Evolutionary conservation across 305 asterid genomes (phyloP), one percentile per base, ranked within the genome.

Genomic region (Fraxinus floribunda): DNA sequence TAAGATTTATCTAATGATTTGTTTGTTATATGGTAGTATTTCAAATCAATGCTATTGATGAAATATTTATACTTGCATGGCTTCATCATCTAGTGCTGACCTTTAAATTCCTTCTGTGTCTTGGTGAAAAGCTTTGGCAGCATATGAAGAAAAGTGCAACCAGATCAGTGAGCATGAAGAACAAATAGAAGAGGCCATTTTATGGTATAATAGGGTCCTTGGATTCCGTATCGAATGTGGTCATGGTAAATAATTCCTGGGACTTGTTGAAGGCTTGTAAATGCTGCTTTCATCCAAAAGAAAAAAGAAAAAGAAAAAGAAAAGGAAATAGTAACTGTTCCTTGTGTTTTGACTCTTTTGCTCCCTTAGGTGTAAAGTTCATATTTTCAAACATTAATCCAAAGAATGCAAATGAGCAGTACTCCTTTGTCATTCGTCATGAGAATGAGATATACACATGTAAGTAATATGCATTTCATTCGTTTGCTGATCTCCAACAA

Each of bases 171-270:
- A 89, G 81, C 91, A 87, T 83, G 88, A 75, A 64, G 89, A 88
- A 78, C 97, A 91, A 84, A 88, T 87, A 78, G 96, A 94, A 83
- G 97, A 91, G 86, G 98, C 94, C 49, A 88, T 93, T 46, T 93
- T 90, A 72, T 97, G 99, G 99, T 97, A 94, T 80, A 90, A 91
- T 85, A 91, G 78, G 88, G 91, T 90, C 84, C 97, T 97, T 80
- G 99, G 98, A 76, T 93, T 94, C 82, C 95, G 88, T 84, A 85
- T 93, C 64, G 98, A 94, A 89, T 86, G 93, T 78, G 97, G 98
- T 72, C 92, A 80, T 84, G 99, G 99, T 96, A 85, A 57, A 91
- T 77, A 35, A 78, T 52, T 83, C 36, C 39, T 66, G 20, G 75
- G 60, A 80, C 80, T 82, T 49, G 68, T 82, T 78, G 72, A 57